Conservation (phyloP, 1,139 yeast genomes). For the Spathaspora sp. region DNA sequence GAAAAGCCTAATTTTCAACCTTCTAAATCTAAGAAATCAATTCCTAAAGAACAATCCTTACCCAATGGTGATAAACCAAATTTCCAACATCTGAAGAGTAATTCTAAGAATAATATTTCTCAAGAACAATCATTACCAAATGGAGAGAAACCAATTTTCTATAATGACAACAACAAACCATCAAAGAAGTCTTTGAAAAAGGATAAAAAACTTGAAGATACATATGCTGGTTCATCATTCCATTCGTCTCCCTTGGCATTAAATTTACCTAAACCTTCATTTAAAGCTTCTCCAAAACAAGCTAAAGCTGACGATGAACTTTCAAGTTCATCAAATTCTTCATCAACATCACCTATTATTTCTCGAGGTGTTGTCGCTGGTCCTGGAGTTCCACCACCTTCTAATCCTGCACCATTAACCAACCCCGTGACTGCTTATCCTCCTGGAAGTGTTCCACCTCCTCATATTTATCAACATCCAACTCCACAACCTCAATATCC, state of each 20-base stretch:
- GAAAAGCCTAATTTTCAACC: conserved; percentile 30
- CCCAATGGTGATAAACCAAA: conserved; percentile 35
- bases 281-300: conserved; percentile 19
- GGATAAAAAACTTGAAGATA: conserved; percentile 26
- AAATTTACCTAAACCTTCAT: conserved; percentile 57
- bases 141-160: conserved; percentile 33
- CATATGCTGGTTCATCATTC: conserved; percentile 59
- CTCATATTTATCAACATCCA: conserved; percentile 8
- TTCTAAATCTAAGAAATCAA: conserved; percentile 9
- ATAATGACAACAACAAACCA: conserved; percentile 15
- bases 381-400: conserved; percentile 8
- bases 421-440: conserved; percentile 33
- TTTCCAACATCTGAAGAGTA: conserved; percentile 16
- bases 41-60: conserved; percentile 15
- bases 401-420: conserved; percentile 18
- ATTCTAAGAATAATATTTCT: conserved; percentile 5
- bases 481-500: conserved; percentile 13
- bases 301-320: conserved; percentile 7
- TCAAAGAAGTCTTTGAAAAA: conserved; percentile 13
- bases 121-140: conserved; percentile 24
- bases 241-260: conserved; percentile 59
- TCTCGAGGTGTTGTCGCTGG: neutral
- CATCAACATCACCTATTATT: conserved; percentile 8
- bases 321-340: conserved; percentile 10
- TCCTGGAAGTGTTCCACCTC: conserved; percentile 16